Evolutionary conservation across 805 yeast genomes (phyloP).

Genomic region (Cyberlindnera xishuangbannaensis): DNA sequence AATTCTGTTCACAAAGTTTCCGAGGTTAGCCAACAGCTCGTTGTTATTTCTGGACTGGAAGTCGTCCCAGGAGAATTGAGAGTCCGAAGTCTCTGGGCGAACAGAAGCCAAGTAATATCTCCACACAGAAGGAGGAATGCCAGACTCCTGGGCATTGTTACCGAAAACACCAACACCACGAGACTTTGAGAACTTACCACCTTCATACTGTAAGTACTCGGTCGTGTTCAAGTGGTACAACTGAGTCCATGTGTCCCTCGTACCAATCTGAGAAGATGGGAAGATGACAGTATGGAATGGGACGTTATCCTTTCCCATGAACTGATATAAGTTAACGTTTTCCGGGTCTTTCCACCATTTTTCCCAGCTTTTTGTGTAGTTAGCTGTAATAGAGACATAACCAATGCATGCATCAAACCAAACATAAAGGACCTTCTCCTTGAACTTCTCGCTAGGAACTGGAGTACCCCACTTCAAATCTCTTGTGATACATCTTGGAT

Average conservation of each 20-base stretch:
- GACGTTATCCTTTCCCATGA: constrained; percentile 99
- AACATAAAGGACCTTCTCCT: constrained; percentile 89
- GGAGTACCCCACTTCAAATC: constrained; percentile 99
- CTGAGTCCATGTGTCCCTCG: constrained; percentile 84
- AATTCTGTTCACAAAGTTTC: constrained; percentile 93
- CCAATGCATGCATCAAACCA: constrained; percentile 99
- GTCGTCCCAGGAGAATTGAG: constrained; percentile 97
- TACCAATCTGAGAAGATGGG: constrained; percentile 91
- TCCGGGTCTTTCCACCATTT: constrained; percentile 96
- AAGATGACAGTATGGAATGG: constrained; percentile 98
- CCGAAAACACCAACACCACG: constrained; percentile 98
- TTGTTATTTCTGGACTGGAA: constrained; percentile 91
- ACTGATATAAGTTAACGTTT: constrained; percentile 82
- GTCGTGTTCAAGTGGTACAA: constrained; percentile 89
- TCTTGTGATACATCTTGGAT: constrained; percentile 94
- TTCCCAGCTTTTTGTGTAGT: constrained; percentile 75
- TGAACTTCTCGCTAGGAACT: constrained; percentile 82
- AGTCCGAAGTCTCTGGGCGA: constrained; percentile 93
- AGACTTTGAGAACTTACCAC: constrained; percentile 97
- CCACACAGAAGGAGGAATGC: constrained; percentile 91
- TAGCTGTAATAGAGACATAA: constrained; percentile 92
- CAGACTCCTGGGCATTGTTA: constrained; percentile 92
- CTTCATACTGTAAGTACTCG: constrained; percentile 95
- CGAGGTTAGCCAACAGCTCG: constrained; percentile 91
- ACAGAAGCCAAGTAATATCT: constrained; percentile 89